A percentile compares a stretch with the other conserved stretches of the same genome.
These are phyloP conservation scores for Rhodosporidiobolus sp. DNA, from an alignment of 768 basidiomycete genomes.

Conservation along the genomic window DNA sequence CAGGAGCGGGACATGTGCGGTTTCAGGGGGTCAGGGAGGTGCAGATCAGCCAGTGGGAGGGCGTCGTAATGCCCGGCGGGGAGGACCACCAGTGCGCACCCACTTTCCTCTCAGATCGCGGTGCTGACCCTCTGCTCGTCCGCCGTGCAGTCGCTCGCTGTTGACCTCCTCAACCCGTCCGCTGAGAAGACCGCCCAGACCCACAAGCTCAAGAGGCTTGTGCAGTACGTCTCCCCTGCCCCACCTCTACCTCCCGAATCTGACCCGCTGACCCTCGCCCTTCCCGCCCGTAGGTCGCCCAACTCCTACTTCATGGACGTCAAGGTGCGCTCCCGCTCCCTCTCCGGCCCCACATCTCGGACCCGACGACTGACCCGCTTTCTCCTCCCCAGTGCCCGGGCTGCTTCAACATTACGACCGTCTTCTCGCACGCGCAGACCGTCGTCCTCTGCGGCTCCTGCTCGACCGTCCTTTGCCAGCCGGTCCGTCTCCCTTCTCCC, in stretches of 20 bases:
- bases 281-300: constrained; percentile 54
- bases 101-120: background rate
- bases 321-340: constrained; percentile 63
- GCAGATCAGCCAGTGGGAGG: background rate
- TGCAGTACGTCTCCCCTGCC: constrained; percentile 58
- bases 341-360: background rate
- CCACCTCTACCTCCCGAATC: background rate
- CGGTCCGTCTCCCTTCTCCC: constrained; percentile 45
- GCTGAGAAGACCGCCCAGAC: constrained; percentile 76
- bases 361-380: background rate
- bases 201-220: constrained; percentile 97
- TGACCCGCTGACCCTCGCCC: background rate
- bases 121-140: background rate
- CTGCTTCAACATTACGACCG: constrained; percentile 91
- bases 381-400: constrained; percentile 53
- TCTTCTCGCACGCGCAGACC: constrained; percentile 99
- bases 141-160: constrained; percentile 74
- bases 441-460: constrained; percentile 92
- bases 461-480: constrained; percentile 92
- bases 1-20: background rate
- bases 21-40: too few relatives aligned
- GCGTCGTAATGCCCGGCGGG: background rate
- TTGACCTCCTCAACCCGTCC: constrained; percentile 97
- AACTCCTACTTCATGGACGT: constrained; percentile 99
- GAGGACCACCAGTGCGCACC: background rate